Evolutionary conservation across 441 rosid species (phyloP).

Genomic region (Pelargonium cotyledonis): DNA sequence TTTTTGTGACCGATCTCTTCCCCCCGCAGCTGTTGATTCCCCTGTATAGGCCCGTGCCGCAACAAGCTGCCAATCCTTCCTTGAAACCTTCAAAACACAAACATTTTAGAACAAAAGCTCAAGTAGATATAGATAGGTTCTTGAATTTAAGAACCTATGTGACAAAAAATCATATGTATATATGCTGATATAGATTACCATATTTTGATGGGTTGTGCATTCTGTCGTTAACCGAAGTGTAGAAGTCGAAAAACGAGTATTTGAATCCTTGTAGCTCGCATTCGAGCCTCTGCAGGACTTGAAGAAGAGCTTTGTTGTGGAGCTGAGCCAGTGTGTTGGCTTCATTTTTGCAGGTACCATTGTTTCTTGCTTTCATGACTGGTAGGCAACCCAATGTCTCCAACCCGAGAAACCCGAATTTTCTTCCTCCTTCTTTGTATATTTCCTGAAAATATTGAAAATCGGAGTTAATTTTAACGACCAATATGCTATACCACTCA

Average conservation of each 20-base stretch:
- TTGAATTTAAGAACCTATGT: not conserved
- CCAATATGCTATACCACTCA: no score
- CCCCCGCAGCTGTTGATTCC: not conserved
- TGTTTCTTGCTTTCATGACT: not conserved
- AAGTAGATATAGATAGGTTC: not conserved
- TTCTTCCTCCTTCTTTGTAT: slow-evolving; percentile 23
- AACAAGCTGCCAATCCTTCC: not conserved
- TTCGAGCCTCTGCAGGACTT: slow-evolving; percentile 13
- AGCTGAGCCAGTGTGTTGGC: slow-evolving; percentile 13
- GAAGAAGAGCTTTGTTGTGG: slow-evolving; percentile 22
- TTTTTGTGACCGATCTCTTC: not conserved
- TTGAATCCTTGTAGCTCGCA: slow-evolving; percentile 19
- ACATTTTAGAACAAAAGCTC: not conserved
- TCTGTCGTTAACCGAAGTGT: slow-evolving; percentile 15
- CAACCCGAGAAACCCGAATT: slow-evolving; percentile 21
- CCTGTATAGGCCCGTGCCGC: not conserved
- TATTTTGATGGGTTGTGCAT: slow-evolving; percentile 18
- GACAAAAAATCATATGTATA: no score
- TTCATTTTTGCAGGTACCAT: slow-evolving; percentile 12
- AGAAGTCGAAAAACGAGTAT: slow-evolving; percentile 25
- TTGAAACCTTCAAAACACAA: not conserved
- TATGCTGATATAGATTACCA: not conserved
- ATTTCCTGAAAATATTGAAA: not conserved
- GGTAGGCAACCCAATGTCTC: slow-evolving; percentile 30
- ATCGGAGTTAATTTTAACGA: not conserved